Percentiles rank a stretch among this genome's conserved stretches.
Conservation (phyloP, 1,284 basidiomycete genomes). For the Marasmius oreades region DNA sequence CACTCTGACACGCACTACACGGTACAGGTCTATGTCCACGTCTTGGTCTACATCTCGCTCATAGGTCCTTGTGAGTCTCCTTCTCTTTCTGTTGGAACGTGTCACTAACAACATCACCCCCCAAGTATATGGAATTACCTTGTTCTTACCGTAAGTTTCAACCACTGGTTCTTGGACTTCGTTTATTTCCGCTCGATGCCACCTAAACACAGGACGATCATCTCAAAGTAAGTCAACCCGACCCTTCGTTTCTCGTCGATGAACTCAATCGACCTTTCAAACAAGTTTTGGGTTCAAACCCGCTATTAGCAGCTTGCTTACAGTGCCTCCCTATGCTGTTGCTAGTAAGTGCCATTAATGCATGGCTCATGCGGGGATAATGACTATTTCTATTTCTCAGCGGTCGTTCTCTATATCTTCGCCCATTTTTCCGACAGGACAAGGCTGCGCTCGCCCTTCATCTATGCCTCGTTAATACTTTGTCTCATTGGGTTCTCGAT, state of each 20-base stretch:
- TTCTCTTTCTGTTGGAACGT: not conserved
- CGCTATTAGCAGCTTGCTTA: slow-evolving; percentile 61
- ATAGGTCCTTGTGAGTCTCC: slow-evolving; percentile 49
- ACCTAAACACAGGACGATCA: slow-evolving; percentile 48
- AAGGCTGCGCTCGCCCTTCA: slow-evolving; percentile 1
- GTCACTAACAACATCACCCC: not conserved
- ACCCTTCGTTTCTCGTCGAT: not conserved
- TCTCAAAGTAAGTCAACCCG: slow-evolving; percentile 39
- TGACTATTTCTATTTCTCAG: slow-evolving; percentile 26
- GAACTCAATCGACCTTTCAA: slow-evolving; percentile 2
- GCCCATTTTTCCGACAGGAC: slow-evolving; percentile 43
- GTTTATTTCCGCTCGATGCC: not conserved
- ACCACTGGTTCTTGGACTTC: not conserved
- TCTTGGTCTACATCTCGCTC: slow-evolving; percentile 60
- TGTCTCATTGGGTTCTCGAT: slow-evolving; percentile 22
- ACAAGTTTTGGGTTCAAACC: slow-evolving; percentile 53
- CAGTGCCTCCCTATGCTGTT: slow-evolving; percentile 65
- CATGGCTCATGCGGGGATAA: not conserved
- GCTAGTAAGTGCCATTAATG: slow-evolving; percentile 46
- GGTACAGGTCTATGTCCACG: slow-evolving; percentile 46
- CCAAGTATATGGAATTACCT: slow-evolving; percentile 16
- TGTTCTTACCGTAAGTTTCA: slow-evolving; percentile 51
- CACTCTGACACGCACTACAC: too few relatives aligned
- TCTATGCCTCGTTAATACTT: not conserved
- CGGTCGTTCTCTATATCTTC: slow-evolving; percentile 47